Evolutionary conservation across 108 stramenopile genomes (phyloP), one percentile per base, ranked within the genome.

Genomic region (Licmophora abbreviata): DNA sequence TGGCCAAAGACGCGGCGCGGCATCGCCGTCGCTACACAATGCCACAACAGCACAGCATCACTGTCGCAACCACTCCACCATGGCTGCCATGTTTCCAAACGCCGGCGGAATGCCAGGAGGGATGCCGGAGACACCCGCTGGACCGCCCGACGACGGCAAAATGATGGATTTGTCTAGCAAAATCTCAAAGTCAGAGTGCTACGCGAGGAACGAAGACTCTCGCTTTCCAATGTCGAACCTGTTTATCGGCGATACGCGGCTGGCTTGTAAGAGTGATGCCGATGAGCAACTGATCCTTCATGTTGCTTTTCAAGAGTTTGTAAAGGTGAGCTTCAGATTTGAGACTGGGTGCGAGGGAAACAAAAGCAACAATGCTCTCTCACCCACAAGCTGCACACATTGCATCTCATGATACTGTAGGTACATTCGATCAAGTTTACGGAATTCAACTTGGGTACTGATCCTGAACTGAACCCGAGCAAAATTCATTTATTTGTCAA

Each of bases 211-310:
- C 54, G 84, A 81, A 56, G 74, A 63, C 38, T 30, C 71, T 9
- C 51, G 69, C 0, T 90, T 69, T 58, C 84, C 88, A n/a, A 70
- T 76, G 77, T 64, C 68, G 20, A 92, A 92, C 59, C 63, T 92
- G n/a, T 79, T 87, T 69, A 85, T 87, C 49, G 90, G 90, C 0
- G 90, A 92, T 56, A 71, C 77, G 8, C 63, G 81, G 8, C 58
- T 92, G 49, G 85, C 79, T n/a, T 78, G 78, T 58, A 79, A 80
- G 45, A 83, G 79, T 67, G 90, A 92, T 59, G 79, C 90, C 21
- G 90, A 92, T 59, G 90, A 92, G 60, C 90, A 92, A 59, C 33
- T 87, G 31, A 87, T 92, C 50, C 36, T 92, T 35, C 90, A 92
- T 59, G 51, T 92, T 43, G 66, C 73, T 29, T 92, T 92, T 73